Conservation (phyloP, 768 basidiomycete species). For the Tubosaeta sp. region DNA sequence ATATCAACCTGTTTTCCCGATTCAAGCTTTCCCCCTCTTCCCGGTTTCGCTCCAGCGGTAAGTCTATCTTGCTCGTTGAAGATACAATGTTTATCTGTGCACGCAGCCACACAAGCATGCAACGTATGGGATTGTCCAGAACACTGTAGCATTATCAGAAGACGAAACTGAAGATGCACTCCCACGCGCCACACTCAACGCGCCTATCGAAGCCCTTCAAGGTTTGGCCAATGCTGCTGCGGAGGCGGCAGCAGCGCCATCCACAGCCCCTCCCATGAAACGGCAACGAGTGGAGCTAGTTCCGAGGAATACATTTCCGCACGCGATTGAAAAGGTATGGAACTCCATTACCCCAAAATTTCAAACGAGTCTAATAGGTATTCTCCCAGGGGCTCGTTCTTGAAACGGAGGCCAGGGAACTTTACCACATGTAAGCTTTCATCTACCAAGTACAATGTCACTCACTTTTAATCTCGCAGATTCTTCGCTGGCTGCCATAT, state of each 20-base stretch:
- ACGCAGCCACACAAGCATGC: conserved; percentile 82
- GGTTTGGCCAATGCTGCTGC: conserved; percentile 94
- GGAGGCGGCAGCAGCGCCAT: conserved; percentile 82
- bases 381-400: conserved; percentile 69
- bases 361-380: not conserved
- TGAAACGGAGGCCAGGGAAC: conserved; percentile 82
- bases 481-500: conserved; percentile 96
- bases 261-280: conserved; percentile 64
- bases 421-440: conserved; percentile 78
- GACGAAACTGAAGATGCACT: conserved; percentile 90
- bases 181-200: conserved; percentile 77
- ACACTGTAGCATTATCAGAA: conserved; percentile 80
- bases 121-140: conserved; percentile 84
- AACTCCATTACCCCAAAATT: not conserved
- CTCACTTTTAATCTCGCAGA: conserved; percentile 37
- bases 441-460: conserved; percentile 6
- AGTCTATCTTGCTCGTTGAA: conserved; percentile 24
- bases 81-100: conserved; percentile 14
- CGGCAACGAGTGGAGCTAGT: conserved; percentile 81
- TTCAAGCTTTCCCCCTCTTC: conserved; percentile 73
- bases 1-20: conserved; percentile 29
- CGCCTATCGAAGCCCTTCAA: conserved; percentile 92
- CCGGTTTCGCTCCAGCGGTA: conserved; percentile 89
- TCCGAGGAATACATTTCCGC: conserved; percentile 81
- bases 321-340: conserved; percentile 79